Evolutionary conservation across 371 early-diverging fungal species (phyloP).

Genomic region (Syncephalastrum monosporum): DNA sequence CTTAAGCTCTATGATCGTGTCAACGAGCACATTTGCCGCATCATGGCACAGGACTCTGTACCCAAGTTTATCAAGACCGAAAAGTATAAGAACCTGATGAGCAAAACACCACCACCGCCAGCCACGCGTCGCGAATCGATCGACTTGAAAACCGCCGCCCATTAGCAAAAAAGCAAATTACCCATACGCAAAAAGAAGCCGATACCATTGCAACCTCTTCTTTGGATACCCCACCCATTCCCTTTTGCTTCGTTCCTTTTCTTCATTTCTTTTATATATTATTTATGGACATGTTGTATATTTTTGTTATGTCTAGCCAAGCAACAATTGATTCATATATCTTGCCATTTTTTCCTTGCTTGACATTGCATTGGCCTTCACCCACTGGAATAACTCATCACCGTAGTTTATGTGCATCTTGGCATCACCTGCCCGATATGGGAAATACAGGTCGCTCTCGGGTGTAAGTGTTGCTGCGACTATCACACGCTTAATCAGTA

Average conservation of each 20-base stretch:
- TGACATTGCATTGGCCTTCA: conserved; percentile 12
- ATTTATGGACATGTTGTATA: conserved; percentile 1
- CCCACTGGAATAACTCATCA: conserved; percentile 19
- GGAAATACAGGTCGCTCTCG: conserved; percentile 6
- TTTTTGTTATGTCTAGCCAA: conserved; percentile 2
- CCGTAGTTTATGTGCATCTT: conserved; percentile 21
- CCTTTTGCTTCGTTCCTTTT: conserved; percentile 2
- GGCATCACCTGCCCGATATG: conserved; percentile 12
- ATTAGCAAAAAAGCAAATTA: no score
- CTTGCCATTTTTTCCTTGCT: conserved; percentile 19
- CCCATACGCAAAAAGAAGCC: no score
- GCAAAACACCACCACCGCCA: conserved; percentile 4
- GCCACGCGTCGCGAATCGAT: conserved; percentile 5
- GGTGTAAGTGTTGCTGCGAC: no score
- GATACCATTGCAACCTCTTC: background rate
- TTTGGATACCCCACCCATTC: conserved; percentile 9
- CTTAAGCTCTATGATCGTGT: conserved; percentile 60
- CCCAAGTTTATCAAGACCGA: conserved; percentile 75
- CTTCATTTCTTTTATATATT: conserved; percentile 6
- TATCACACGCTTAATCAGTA: no score
- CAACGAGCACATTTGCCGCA: conserved; percentile 70
- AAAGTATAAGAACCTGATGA: conserved; percentile 42
- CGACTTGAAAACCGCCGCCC: background rate
- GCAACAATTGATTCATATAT: conserved; percentile 14
- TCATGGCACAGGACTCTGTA: conserved; percentile 76